A percentile compares a stretch with the other conserved stretches of the same genome.
phyloP scores from a whole-genome alignment of 305 asterid genomes.

The Stenogyne calaminthoides region DNA sequence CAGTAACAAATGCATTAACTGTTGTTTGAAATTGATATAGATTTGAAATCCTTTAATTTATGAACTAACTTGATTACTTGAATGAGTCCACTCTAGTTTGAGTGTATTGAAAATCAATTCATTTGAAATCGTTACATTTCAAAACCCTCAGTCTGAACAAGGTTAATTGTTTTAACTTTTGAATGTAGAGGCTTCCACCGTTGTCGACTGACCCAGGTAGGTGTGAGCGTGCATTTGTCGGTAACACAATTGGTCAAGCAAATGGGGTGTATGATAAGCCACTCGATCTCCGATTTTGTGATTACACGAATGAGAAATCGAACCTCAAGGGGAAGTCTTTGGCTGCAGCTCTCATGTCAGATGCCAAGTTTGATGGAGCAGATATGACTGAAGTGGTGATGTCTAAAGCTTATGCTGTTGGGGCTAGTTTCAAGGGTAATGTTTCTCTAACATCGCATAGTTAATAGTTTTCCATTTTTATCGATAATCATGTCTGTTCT shows the following conservation, averaged over 20 bases:
- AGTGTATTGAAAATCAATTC: no score
- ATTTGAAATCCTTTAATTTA: not conserved
- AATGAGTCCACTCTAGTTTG: not conserved
- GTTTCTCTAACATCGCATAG: not conserved
- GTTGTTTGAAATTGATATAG: not conserved
- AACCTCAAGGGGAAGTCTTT: slow-evolving; percentile 93
- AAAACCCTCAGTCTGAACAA: not conserved
- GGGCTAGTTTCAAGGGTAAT: slow-evolving; percentile 90
- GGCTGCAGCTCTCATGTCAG: slow-evolving; percentile 94
- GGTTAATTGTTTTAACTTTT: not conserved
- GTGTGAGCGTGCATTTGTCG: slow-evolving; percentile 91
- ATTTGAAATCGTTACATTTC: not conserved
- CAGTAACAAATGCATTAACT: not conserved
- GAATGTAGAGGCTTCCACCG: slow-evolving; percentile 87
- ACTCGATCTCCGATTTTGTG: slow-evolving; percentile 93
- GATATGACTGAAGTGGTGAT: slow-evolving; percentile 92
- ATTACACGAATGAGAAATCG: slow-evolving; percentile 81
- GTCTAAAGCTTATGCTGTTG: slow-evolving; percentile 98
- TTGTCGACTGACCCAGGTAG: slow-evolving; percentile 81
- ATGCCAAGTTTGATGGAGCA: slow-evolving; percentile 96
- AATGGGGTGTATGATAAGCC: slow-evolving; percentile 97
- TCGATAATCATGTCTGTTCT: not conserved
- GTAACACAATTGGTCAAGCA: slow-evolving; percentile 95
- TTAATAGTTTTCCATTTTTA: not conserved
- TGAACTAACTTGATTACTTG: no score